Base-by-base conservation (phyloP, 106 monocot species). In the Posidonia australis region DNA sequence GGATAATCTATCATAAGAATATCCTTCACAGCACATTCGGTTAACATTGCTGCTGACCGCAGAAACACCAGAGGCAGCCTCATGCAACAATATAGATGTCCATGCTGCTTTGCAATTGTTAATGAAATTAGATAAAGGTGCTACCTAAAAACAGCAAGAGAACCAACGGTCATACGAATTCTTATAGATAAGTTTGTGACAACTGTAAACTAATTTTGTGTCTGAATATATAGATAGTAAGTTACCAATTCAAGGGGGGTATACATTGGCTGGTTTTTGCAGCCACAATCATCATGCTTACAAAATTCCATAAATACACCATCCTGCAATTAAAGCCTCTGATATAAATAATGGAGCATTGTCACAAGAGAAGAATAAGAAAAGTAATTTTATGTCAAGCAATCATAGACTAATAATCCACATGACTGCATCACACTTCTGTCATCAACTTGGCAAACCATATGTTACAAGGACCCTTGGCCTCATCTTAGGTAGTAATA, bases 301-400 rank as follows among this genome's bases (percentile, higher is more conserved):
- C 82, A 90, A 69, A 96, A 96, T 25, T 76, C 74, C 83, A 71
- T 76, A 60, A 96, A 90, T 41, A 86, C 67, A 13, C 86, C 85
- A 46, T 72, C 54, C 86, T 89, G 79, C 47, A 45, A 82, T n/a
- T 12, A 84, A 60, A 27, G 17, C 48, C 48, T 49, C 13, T 20
- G 12, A 10, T n/a, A n/a, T n/a, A n/a, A 7, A 7, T 19, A 55
- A 25, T 5, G 12, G 19, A 36, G 36, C 2, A 36, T 7, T 36
- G 7, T 36, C 36, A 36, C 36, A 36, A 36, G 7, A 36, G 36
- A 36, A 36, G 7, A 36, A 36, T 36, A 36, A 36, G 36, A 36
- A 36, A 36, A 36, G 7, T 4, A 36, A 36, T 36, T n/a, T 36
- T 36, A 36, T 36, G 7, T 36, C 7, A 36, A 36, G 36, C 36